Base-by-base conservation (phyloP, 2,329 filamentous ascomycete genomes). In the Nothopassalora personata region DNA sequence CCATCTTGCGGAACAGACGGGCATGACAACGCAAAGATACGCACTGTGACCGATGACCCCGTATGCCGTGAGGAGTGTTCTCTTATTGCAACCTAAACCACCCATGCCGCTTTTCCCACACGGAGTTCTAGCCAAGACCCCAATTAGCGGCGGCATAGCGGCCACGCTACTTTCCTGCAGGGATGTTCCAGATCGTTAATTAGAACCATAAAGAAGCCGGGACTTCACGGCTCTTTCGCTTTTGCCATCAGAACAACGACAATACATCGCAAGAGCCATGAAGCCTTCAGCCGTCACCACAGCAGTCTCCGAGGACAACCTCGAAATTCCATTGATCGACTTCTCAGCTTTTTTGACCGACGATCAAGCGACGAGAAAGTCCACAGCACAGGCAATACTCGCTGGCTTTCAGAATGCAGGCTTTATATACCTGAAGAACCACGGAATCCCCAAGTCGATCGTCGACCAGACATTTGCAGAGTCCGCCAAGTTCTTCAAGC, bases 361-460 rank as follows among this genome's bases (percentile, higher is more conserved):
- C 7, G 59, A 64, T 9, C 34, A 61, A 15, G 51, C 59, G 9
- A 64, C 61, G 15, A 62, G 61, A 50, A 62, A 59, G 43, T 47
- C 57, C 8, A 71, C 89, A 1, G 91, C 91, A 30, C 75, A 84
- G 55, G 84, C 87, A 46, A 86, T 96, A 65, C 85, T 93, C 13
- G 72, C 85, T 56, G 91, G 89, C 49, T 96, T 97, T 77, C 88
- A 91, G 68, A 87, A 83, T 1, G 89, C 91, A 4, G 92, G 92
- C 59, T 96, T 97, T 78, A 83, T 96, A 64, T 96, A 96, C 75
- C 83, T 96, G 43, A 86, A 86, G 67, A 89, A 92, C 73, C 86
- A 93, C 65, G 83, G 88, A 48, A 87, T 96, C 61, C 75, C 85
- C 4, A 33, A 46, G 23, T 13, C 33, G 7, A 49, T 30, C 28